Percentiles rank a stretch among this genome's conserved stretches.
phyloP scores from a whole-genome alignment of 2,329 filamentous ascomycete genomes.

The Fusarium denticulatum region DNA sequence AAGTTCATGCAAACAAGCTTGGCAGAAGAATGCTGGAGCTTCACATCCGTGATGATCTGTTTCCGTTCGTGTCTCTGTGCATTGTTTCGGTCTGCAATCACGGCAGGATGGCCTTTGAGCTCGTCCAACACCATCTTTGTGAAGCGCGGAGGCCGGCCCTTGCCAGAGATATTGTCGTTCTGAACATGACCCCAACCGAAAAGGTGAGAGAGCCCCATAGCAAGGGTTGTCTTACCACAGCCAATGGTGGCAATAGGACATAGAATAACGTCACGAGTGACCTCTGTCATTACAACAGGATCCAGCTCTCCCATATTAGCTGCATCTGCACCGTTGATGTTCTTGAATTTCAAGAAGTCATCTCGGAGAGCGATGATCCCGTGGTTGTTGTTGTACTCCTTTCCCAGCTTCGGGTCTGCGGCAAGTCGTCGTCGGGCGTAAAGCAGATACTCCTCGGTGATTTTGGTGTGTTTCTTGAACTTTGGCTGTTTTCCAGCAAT shows the following conservation, averaged over 20 bases:
- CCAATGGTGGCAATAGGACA: slow-evolving; percentile 93
- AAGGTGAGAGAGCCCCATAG: slow-evolving; percentile 80
- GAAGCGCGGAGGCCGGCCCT: slow-evolving; percentile 81
- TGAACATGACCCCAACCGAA: slow-evolving; percentile 95
- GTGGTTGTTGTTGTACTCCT: slow-evolving; percentile 85
- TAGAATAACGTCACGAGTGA: slow-evolving; percentile 78
- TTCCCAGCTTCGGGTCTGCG: slow-evolving; percentile 72
- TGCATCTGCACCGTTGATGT: slow-evolving; percentile 88
- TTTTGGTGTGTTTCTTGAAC: slow-evolving; percentile 85
- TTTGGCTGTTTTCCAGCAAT: slow-evolving; percentile 79
- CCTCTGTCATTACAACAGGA: slow-evolving; percentile 58
- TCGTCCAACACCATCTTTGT: slow-evolving; percentile 73
- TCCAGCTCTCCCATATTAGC: slow-evolving; percentile 75
- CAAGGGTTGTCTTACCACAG: slow-evolving; percentile 95
- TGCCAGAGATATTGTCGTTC: slow-evolving; percentile 92
- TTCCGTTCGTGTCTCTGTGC: slow-evolving; percentile 87
- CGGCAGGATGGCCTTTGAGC: slow-evolving; percentile 73
- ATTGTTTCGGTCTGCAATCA: slow-evolving; percentile 95
- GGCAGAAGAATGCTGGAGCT: slow-evolving; percentile 67
- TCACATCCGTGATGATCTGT: slow-evolving; percentile 85
- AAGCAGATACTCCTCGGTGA: slow-evolving; percentile 89
- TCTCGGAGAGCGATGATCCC: slow-evolving; percentile 93
- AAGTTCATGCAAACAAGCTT: slow-evolving; percentile 89
- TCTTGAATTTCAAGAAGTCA: slow-evolving; percentile 84
- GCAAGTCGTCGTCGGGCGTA: slow-evolving; percentile 81